These are phyloP conservation scores for Aristolochia contorta DNA, from an alignment of 164 flowering plant genomes.

Conservation along the genomic window DNA sequence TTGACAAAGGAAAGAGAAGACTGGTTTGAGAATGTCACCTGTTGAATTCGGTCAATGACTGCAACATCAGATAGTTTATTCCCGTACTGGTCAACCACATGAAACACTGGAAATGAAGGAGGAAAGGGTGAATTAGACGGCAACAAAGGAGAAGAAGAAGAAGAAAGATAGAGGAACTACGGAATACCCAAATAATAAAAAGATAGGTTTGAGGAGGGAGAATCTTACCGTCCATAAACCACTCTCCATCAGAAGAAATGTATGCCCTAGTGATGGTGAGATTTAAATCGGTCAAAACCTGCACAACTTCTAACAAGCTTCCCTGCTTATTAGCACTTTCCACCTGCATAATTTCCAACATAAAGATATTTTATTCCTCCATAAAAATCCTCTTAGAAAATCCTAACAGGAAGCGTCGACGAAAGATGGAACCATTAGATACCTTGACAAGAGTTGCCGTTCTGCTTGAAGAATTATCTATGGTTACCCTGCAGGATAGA, in stretches of 20 bases:
- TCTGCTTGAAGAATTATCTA: constrained; percentile 62
- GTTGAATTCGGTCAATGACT: constrained; percentile 54
- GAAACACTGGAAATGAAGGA: constrained; percentile 44
- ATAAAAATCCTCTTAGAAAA: not conserved
- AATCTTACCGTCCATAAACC: constrained; percentile 79
- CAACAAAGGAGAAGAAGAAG: not conserved
- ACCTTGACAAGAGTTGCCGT: constrained; percentile 78
- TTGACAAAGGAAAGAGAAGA: not conserved
- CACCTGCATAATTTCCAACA: constrained; percentile 37
- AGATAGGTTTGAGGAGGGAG: not conserved
- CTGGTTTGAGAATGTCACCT: constrained; percentile 33
- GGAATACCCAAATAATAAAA: not conserved
- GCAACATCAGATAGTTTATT: constrained; percentile 58
- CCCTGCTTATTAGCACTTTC: constrained; percentile 77
- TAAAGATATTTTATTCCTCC: not conserved
- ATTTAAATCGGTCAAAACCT: constrained; percentile 58
- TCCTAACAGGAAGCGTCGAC: not conserved
- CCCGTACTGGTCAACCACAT: constrained; percentile 73
- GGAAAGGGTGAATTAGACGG: not conserved
- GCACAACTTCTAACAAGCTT: constrained; percentile 59
- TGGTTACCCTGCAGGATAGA: constrained; percentile 50
- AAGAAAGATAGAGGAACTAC: not conserved
- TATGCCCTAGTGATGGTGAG: constrained; percentile 58
- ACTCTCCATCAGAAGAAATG: constrained; percentile 70
- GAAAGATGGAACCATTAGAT: not conserved